These are phyloP conservation scores for Phytophthora brassicae DNA, from an alignment of 352 stramenopile species.

Conservation along the genomic window DNA sequence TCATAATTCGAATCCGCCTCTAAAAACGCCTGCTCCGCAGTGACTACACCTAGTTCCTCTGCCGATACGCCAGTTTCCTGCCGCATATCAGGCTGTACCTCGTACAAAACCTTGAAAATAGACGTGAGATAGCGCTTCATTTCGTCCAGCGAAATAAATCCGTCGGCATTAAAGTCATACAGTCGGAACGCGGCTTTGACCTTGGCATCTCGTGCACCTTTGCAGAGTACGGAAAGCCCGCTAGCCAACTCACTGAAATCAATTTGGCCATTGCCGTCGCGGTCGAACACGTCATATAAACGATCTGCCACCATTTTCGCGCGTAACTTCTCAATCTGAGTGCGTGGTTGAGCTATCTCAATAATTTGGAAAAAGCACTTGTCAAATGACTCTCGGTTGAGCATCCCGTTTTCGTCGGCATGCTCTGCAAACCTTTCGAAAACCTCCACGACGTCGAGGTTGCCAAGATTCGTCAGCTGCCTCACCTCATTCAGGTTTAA, in stretches of 20 bases:
- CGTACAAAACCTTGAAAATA: slow-evolving; percentile 89
- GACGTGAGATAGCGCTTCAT: slow-evolving; percentile 87
- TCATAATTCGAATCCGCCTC: slow-evolving; percentile 82
- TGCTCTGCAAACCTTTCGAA: slow-evolving; percentile 85
- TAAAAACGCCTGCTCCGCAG: slow-evolving; percentile 81
- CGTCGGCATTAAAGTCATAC: slow-evolving; percentile 88
- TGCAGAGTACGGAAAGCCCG: slow-evolving; percentile 84
- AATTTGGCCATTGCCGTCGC: slow-evolving; percentile 73
- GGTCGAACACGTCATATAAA: slow-evolving; percentile 82
- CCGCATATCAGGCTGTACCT: slow-evolving; percentile 75
- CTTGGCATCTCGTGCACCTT: slow-evolving; percentile 78
- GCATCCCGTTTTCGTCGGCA: slow-evolving; percentile 55
- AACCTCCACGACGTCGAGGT: slow-evolving; percentile 81
- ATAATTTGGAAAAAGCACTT: slow-evolving; percentile 75
- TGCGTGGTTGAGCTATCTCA: slow-evolving; percentile 61
- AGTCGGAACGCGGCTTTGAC: slow-evolving; percentile 81
- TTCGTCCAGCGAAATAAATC: slow-evolving; percentile 83
- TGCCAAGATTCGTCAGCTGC: slow-evolving; percentile 80
- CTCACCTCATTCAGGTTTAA: slow-evolving; percentile 83
- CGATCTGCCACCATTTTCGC: slow-evolving; percentile 74
- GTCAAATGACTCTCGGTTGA: slow-evolving; percentile 72
- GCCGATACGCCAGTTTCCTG: slow-evolving; percentile 65
- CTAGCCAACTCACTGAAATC: slow-evolving; percentile 88
- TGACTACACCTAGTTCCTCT: slow-evolving; percentile 77
- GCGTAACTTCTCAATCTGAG: slow-evolving; percentile 62